phyloP scores from a whole-genome alignment of 495 filamentous ascomycete genomes.

The Beverwykella pulmonaria region DNA sequence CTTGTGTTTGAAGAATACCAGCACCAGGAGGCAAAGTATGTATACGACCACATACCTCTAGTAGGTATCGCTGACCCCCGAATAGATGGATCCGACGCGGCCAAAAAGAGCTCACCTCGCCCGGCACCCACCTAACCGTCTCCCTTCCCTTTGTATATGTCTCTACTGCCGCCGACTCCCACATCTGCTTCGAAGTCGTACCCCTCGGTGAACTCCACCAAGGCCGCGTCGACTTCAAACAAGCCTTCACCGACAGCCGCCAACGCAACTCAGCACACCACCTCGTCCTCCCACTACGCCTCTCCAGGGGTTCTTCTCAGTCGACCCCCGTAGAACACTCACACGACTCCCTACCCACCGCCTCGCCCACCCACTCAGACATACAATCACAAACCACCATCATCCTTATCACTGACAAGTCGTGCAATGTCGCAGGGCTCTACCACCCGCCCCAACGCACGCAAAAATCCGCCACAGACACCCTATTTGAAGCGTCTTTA shows the following conservation, averaged over 20 bases:
- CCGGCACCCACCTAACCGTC: constrained; percentile 39
- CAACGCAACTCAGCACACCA: constrained; percentile 24
- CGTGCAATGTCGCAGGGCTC: constrained; percentile 37
- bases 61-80: constrained; percentile 1
- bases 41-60: background rate
- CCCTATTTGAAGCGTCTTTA: constrained; percentile 42
- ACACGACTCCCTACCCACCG: background rate
- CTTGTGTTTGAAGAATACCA: constrained; percentile 19
- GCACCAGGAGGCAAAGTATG: constrained; percentile 3
- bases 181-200: constrained; percentile 44
- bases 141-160: constrained; percentile 40
- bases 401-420: constrained; percentile 40
- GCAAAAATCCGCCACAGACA: constrained; percentile 21
- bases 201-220: constrained; percentile 30
- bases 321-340: background rate
- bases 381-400: constrained; percentile 19
- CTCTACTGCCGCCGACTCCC: constrained; percentile 43
- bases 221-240: constrained; percentile 37
- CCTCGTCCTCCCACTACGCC: constrained; percentile 9
- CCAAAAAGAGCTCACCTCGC: constrained; percentile 36
- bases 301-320: background rate
- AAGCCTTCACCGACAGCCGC: constrained; percentile 28
- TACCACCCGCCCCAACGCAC: constrained; percentile 16
- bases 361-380: background rate
- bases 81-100: constrained; percentile 24